Percentiles rank a stretch among this genome's conserved stretches.
Conservation (phyloP, 805 yeast species). For the Phaffomyces opuntiae region DNA sequence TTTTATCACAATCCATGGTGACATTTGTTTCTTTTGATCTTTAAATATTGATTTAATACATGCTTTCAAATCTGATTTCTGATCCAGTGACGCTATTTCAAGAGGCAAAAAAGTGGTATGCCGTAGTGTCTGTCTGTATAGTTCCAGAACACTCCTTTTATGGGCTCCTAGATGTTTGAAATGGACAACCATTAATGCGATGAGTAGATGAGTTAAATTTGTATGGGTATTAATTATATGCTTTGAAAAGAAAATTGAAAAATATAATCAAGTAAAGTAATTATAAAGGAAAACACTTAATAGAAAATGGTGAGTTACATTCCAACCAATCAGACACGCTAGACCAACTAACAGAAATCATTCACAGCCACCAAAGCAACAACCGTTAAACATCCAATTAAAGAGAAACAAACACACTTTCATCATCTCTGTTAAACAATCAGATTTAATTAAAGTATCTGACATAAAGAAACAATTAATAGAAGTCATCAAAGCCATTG, state of each 20-base stretch:
- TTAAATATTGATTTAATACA: constrained; percentile 8
- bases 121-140: constrained; percentile 26
- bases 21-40: constrained; percentile 15
- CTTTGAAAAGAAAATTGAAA: background rate
- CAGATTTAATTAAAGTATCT: constrained; percentile 9
- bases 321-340: too few relatives aligned
- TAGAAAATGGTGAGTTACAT: constrained; percentile 3
- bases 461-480: constrained; percentile 27
- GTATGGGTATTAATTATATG: too few relatives aligned
- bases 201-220: too few relatives aligned
- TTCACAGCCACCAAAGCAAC: constrained; percentile 3
- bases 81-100: background rate
- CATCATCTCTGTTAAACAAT: constrained; percentile 20
- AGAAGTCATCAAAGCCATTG: constrained; percentile 36
- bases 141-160: constrained; percentile 20
- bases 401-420: constrained; percentile 31
- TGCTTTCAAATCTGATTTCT: background rate
- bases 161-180: constrained; percentile 25
- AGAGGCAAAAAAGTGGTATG: constrained; percentile 14
- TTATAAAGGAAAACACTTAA: background rate
- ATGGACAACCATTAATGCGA: constrained; percentile 21
- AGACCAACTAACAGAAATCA: background rate
- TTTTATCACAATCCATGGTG: constrained; percentile 8
- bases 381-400: constrained; percentile 15
- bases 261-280: background rate